Evolutionary conservation across 2,329 filamentous ascomycete species (phyloP).

Genomic region (Esteya vermicola): DNA sequence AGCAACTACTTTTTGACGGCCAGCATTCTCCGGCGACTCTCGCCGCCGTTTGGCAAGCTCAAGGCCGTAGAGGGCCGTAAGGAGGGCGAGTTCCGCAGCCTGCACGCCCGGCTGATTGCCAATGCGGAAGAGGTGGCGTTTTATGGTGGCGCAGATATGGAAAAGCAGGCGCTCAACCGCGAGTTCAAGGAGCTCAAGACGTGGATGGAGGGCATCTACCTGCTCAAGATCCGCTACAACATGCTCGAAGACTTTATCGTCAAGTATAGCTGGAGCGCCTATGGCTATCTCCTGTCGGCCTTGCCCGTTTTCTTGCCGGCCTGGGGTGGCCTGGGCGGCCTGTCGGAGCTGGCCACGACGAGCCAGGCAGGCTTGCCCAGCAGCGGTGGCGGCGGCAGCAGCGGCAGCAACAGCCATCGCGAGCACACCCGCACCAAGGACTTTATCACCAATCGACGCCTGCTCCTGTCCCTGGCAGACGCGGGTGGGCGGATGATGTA

Average conservation of each 20-base stretch:
- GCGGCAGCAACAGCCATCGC: constrained; percentile 36
- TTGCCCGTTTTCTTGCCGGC: constrained; percentile 87
- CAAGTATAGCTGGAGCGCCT: constrained; percentile 97
- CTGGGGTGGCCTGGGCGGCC: constrained; percentile 75
- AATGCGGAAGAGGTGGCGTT: constrained; percentile 98
- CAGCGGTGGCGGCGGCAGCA: neutral
- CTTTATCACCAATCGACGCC: constrained; percentile 96
- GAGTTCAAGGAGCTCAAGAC: constrained; percentile 86
- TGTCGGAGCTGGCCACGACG: constrained; percentile 39
- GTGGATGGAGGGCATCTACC: constrained; percentile 98
- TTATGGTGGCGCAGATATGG: constrained; percentile 89
- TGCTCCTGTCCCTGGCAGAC: constrained; percentile 95
- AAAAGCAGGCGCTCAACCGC: constrained; percentile 80
- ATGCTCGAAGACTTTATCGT: constrained; percentile 97
- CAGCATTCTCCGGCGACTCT: constrained; percentile 73
- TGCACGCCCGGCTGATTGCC: constrained; percentile 84
- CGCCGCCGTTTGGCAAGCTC: constrained; percentile 90
- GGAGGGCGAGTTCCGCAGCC: constrained; percentile 84
- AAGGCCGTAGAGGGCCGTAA: constrained; percentile 92
- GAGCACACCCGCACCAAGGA: constrained; percentile 90
- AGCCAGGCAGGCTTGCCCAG: neutral
- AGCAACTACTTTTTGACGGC: constrained; percentile 93
- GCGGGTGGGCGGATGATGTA: constrained; percentile 99
- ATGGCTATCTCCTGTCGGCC: constrained; percentile 86
- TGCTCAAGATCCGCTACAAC: constrained; percentile 94